Evolutionary conservation across 2,329 filamentous ascomycete species (phyloP).

Genomic region (Colletotrichum tropicicola): DNA sequence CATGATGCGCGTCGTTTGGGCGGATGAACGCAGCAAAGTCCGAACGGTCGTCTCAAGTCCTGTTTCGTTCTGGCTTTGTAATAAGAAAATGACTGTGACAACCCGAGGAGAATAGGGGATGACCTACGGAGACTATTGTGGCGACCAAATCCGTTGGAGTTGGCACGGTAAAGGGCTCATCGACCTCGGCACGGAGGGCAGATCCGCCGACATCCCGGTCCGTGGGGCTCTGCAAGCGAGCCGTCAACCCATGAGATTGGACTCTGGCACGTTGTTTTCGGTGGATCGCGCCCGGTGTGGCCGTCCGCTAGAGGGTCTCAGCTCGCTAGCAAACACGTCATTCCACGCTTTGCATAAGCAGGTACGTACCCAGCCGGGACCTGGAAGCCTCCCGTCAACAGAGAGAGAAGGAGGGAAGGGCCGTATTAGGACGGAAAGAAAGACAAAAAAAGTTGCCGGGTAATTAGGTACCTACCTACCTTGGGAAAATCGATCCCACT

Average conservation of each 20-base stretch:
- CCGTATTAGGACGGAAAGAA: too few relatives aligned
- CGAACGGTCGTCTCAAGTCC: constrained; percentile 4
- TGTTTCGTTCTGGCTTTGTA: constrained; percentile 6
- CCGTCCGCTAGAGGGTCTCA: background rate
- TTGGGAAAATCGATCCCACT: background rate
- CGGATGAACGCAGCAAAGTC: background rate
- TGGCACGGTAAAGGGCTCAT: constrained; percentile 2
- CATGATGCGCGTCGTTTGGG: constrained; percentile 1
- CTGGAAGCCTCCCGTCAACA: background rate
- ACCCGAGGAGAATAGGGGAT: background rate
- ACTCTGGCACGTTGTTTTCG: constrained; percentile 14
- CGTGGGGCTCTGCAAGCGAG: background rate
- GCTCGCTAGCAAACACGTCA: constrained; percentile 11
- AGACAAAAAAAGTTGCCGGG: too few relatives aligned
- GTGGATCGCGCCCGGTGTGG: constrained; percentile 1
- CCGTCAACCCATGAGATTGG: constrained; percentile 5
- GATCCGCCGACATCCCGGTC: constrained; percentile 17
- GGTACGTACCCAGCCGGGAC: constrained; percentile 8
- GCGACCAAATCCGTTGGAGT: constrained; percentile 26
- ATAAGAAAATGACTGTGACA: background rate
- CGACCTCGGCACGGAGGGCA: constrained; percentile 23
- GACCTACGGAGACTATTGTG: background rate
- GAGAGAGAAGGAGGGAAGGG: background rate
- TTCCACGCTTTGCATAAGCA: background rate
- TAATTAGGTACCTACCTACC: too few relatives aligned